A percentile compares a stretch with the other conserved stretches of the same genome.
Evolutionary conservation across 371 early-diverging fungal species (phyloP).

Genomic region (Sanchytrium tribonematis): DNA sequence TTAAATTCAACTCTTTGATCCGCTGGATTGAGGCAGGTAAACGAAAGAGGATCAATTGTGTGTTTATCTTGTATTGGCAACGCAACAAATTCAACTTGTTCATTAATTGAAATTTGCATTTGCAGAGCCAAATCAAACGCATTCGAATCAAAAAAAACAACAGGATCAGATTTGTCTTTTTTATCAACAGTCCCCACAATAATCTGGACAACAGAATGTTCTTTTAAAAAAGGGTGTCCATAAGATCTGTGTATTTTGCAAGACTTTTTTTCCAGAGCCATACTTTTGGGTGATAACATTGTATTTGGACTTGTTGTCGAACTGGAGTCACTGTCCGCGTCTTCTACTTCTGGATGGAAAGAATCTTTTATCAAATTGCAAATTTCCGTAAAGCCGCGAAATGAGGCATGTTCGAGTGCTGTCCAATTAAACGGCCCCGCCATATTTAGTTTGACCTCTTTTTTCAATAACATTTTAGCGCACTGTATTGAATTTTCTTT

Average conservation of each 20-base stretch:
- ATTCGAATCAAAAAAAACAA: slow-evolving; percentile 24
- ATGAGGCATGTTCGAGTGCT: slow-evolving; percentile 35
- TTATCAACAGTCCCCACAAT: slow-evolving; percentile 36
- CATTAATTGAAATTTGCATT: no score
- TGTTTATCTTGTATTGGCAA: slow-evolving; percentile 33
- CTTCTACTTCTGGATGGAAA: slow-evolving; percentile 9
- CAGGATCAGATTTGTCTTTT: slow-evolving; percentile 15
- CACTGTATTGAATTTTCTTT: slow-evolving; percentile 27
- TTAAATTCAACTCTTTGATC: slow-evolving; percentile 15
- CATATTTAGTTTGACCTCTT: slow-evolving; percentile 21
- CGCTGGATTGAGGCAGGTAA: slow-evolving; percentile 2
- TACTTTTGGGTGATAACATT: slow-evolving; percentile 1
- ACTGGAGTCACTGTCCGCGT: slow-evolving; percentile 3
- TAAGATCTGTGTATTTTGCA: slow-evolving; percentile 17
- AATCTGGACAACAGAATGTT: slow-evolving; percentile 29
- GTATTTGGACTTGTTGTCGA: neutral
- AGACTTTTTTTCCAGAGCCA: slow-evolving; percentile 4
- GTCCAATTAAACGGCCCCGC: slow-evolving; percentile 27
- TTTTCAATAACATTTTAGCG: slow-evolving; percentile 19
- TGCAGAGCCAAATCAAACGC: slow-evolving; percentile 22
- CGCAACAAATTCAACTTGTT: slow-evolving; percentile 24
- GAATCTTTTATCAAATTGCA: slow-evolving; percentile 20
- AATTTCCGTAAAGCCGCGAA: slow-evolving; percentile 25
- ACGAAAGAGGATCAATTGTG: slow-evolving; percentile 19
- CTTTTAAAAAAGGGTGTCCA: slow-evolving; percentile 33